A percentile compares a stretch with the other conserved stretches of the same genome.
phyloP scores from a whole-genome alignment of 306 rosid genomes.

The Vigna unguiculata region DNA sequence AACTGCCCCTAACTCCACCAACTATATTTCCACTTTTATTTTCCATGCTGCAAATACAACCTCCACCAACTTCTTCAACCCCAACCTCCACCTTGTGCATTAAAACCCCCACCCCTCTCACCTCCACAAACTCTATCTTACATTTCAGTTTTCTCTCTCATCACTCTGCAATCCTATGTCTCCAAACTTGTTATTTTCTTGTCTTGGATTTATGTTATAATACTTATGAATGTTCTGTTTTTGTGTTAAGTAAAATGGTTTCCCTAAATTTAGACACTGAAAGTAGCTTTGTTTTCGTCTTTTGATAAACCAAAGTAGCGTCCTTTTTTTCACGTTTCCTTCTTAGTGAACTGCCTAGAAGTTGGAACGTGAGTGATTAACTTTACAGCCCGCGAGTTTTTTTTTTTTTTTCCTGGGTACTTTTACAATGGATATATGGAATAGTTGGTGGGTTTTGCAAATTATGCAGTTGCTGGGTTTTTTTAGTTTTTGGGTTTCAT shows the following conservation, averaged over 20 bases:
- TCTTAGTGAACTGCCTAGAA: background rate
- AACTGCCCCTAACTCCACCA: slow-evolving; percentile 39
- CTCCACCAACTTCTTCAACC: slow-evolving; percentile 34
- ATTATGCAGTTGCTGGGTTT: slow-evolving; percentile 56
- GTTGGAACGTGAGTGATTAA: background rate
- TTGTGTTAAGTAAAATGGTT: slow-evolving; percentile 12
- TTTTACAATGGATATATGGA: slow-evolving; percentile 45
- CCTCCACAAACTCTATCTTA: slow-evolving; percentile 18
- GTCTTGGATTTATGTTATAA: slow-evolving; percentile 32
- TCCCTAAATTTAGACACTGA: slow-evolving; percentile 8
- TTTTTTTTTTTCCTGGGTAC: background rate
- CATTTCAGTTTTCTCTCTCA: background rate
- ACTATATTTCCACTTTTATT: slow-evolving; percentile 15
- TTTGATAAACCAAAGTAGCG: background rate
- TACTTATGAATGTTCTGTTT: slow-evolving; percentile 39
- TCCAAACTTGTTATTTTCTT: slow-evolving; percentile 34
- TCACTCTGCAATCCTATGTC: background rate
- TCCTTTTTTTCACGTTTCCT: slow-evolving; percentile 4
- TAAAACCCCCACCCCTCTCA: background rate
- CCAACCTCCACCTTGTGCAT: slow-evolving; percentile 45
- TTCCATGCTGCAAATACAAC: background rate
- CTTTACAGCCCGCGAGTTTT: background rate
- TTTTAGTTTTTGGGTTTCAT: slow-evolving; percentile 53
- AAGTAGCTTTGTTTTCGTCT: background rate
- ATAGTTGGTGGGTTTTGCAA: slow-evolving; percentile 50